phyloP scores from a whole-genome alignment of 2,329 filamentous ascomycete species.

The Orbilia ellipsospora region DNA sequence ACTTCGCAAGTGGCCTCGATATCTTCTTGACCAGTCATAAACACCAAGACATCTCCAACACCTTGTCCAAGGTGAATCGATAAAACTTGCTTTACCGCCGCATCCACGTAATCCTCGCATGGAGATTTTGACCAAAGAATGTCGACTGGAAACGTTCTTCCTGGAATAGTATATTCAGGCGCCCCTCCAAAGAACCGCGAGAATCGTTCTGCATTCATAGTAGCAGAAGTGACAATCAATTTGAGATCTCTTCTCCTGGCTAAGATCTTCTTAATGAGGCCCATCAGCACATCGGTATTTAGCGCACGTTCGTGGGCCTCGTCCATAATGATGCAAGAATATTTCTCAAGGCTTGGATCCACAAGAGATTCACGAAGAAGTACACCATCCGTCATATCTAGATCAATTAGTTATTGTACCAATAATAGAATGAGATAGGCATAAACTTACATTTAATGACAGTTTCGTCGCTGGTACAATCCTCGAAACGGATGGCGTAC shows the following conservation, averaged over 20 bases:
- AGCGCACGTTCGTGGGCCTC: conserved; percentile 96
- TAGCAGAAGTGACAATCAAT: conserved; percentile 96
- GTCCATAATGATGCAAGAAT: conserved; percentile 99
- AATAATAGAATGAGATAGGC: conserved; percentile 2
- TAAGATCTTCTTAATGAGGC: conserved; percentile 95
- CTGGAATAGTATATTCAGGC: conserved; percentile 95
- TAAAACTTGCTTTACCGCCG: conserved; percentile 93
- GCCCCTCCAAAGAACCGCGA: conserved; percentile 96
- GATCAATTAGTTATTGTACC: conserved; percentile 44
- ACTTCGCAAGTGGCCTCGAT: conserved; percentile 97
- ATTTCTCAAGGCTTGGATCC: conserved; percentile 91
- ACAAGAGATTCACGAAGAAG: conserved; percentile 91
- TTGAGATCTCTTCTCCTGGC: conserved; percentile 90
- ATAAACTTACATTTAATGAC: conserved; percentile 79
- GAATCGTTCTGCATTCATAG: conserved; percentile 97
- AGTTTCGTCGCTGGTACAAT: conserved; percentile 95
- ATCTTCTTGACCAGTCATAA: conserved; percentile 99
- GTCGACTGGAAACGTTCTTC: conserved; percentile 95
- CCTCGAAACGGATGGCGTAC: conserved; percentile 97
- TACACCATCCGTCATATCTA: conserved; percentile 96
- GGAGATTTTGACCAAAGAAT: conserved; percentile 94
- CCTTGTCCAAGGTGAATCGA: conserved; percentile 97
- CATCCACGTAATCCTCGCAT: conserved; percentile 97
- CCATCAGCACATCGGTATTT: conserved; percentile 97
- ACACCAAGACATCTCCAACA: conserved; percentile 91